Conservation (phyloP, 345 rosid species). For the Populus alba region DNA sequence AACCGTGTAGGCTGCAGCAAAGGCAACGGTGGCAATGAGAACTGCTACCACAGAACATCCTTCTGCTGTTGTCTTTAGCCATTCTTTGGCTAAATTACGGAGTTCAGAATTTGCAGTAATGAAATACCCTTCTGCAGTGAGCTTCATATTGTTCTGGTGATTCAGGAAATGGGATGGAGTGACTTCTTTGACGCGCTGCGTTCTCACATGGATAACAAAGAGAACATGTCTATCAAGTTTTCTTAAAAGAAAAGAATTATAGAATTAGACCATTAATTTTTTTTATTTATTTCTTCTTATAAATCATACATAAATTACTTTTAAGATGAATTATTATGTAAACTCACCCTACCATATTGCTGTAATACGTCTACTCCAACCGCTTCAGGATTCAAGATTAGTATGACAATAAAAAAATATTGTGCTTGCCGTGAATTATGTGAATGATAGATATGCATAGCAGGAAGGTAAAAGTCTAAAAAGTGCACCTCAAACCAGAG, state of each 20-base stretch:
- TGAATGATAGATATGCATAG: background rate
- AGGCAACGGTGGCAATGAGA: constrained; percentile 56
- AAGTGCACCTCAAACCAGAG: constrained; percentile 9
- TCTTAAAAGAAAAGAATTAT: background rate
- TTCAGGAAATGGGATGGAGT: constrained; percentile 3
- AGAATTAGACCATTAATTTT: background rate
- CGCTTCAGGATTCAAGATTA: background rate
- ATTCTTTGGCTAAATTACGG: constrained; percentile 44
- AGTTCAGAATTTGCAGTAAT: constrained; percentile 12
- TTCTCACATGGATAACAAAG: background rate
- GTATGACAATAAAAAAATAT: no score
- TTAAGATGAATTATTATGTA: no score
- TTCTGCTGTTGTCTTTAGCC: constrained; percentile 55
- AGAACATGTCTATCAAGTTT: background rate
- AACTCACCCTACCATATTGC: background rate
- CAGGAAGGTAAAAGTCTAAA: background rate
- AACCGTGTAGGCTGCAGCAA: constrained; percentile 51
- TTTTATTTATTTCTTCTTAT: background rate
- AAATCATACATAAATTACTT: no score
- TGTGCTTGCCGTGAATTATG: background rate
- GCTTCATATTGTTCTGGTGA: constrained; percentile 1
- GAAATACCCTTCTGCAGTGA: constrained; percentile 3
- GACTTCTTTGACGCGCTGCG: constrained; percentile 14
- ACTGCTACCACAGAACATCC: constrained; percentile 57
- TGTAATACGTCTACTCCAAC: background rate